Conservation (phyloP, 768 basidiomycete species). For the Naematelia aurantialba region DNA sequence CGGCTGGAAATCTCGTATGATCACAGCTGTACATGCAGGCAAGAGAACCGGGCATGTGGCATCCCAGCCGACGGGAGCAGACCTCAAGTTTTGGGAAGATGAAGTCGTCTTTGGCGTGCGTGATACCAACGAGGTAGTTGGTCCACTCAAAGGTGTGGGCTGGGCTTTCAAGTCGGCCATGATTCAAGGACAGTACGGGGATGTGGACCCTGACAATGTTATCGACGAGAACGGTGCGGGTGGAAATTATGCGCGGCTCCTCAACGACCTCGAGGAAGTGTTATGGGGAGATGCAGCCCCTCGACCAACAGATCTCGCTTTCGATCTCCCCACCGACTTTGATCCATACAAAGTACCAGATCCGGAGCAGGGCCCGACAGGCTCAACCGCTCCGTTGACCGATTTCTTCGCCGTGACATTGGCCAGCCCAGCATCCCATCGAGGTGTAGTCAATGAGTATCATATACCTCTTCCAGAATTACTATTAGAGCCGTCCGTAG, state of each 20-base stretch:
- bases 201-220: conserved; percentile 21
- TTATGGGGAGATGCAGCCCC: conserved; percentile 42
- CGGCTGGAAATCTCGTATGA: conserved; percentile 23
- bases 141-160: conserved; percentile 31
- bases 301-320: conserved; percentile 34
- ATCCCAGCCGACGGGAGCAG: conserved; percentile 12
- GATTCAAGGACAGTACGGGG: conserved; percentile 29
- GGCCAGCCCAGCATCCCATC: not conserved
- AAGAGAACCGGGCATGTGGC: conserved; percentile 22
- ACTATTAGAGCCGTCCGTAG: not conserved
- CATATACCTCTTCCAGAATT: not conserved
- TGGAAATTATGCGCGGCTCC: conserved; percentile 28
- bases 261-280: conserved; percentile 42
- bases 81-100: conserved; percentile 31
- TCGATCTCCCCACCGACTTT: conserved; percentile 35
- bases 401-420: conserved; percentile 22
- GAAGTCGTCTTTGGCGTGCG: conserved; percentile 30
- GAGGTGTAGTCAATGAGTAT: not conserved
- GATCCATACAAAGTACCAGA: conserved; percentile 37
- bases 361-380: conserved; percentile 6
- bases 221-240: conserved; percentile 21
- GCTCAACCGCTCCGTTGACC: conserved; percentile 4
- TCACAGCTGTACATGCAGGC: conserved; percentile 34
- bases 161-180: conserved; percentile 31
- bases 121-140: conserved; percentile 41